A percentile compares a stretch with the other conserved stretches of the same genome.
These are phyloP conservation scores for Candida pseudofarinosa DNA, from an alignment of 805 yeast genomes.

Conservation along the genomic window DNA sequence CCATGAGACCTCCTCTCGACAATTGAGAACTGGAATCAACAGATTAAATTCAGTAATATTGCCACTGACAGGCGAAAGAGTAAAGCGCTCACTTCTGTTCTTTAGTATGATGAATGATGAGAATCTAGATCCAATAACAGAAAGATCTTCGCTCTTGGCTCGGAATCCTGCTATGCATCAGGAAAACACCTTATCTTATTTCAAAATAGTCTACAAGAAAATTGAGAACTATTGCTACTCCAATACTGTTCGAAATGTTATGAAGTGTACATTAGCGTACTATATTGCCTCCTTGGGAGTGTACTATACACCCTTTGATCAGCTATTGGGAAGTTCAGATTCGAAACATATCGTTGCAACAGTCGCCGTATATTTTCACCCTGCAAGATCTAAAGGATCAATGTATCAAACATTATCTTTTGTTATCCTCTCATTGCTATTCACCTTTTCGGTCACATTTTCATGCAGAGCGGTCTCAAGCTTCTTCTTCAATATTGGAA, in stretches of 20 bases:
- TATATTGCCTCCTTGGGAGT: conserved; percentile 71
- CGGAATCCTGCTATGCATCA: neutral
- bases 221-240: conserved; percentile 7
- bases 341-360: conserved; percentile 81
- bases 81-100: conserved; percentile 30
- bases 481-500: conserved; percentile 39
- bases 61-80: conserved; percentile 36
- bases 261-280: conserved; percentile 74
- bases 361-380: conserved; percentile 80
- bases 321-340: conserved; percentile 58
- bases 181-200: neutral
- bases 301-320: conserved; percentile 48
- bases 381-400: conserved; percentile 72
- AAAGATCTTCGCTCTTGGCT: conserved; percentile 6
- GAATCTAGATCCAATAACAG: conserved; percentile 5
- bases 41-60: conserved; percentile 34
- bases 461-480: conserved; percentile 51
- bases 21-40: neutral
- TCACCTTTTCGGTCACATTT: conserved; percentile 49
- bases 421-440: conserved; percentile 52
- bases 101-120: conserved; percentile 21
- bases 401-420: conserved; percentile 72
- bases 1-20: neutral
- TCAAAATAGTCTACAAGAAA: no score
- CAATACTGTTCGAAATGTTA: conserved; percentile 26